Conservation (phyloP, 768 basidiomycete genomes). For the Suillus bovinus region DNA sequence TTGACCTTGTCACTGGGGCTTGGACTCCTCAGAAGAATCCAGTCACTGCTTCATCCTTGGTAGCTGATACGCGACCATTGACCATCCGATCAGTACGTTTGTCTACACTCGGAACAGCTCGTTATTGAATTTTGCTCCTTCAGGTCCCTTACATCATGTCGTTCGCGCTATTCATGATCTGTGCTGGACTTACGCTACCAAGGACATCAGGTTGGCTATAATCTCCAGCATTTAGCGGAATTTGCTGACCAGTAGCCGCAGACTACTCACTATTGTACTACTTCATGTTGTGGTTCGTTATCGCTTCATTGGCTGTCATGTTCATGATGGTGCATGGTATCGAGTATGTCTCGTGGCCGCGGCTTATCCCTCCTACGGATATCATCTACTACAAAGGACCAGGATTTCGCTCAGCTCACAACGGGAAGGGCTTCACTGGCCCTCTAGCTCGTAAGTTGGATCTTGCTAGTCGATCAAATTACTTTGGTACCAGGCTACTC, state of each 20-base stretch:
- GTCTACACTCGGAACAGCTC: conserved; percentile 26
- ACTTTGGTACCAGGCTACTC: conserved; percentile 36
- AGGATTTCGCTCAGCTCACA: conserved; percentile 74
- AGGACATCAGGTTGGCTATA: conserved; percentile 74
- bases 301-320: conserved; percentile 58
- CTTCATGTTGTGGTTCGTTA: conserved; percentile 74
- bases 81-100: conserved; percentile 70
- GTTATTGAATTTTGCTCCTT: conserved; percentile 10
- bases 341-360: conserved; percentile 95
- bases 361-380: conserved; percentile 75
- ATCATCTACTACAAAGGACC: conserved; percentile 88
- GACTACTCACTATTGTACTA: conserved; percentile 87
- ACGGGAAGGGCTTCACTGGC: conserved; percentile 71
- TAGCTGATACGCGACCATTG: conserved; percentile 81
- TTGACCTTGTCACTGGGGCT: conserved; percentile 88
- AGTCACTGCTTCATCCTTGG: conserved; percentile 64
- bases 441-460: conserved; percentile 34
- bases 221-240: conserved; percentile 1
- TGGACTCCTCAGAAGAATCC: conserved; percentile 86
- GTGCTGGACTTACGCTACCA: conserved; percentile 83
- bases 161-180: conserved; percentile 86
- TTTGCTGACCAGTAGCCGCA: conserved; percentile 31
- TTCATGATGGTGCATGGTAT: conserved; percentile 88
- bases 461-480: conserved; percentile 34
- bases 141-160: conserved; percentile 84